A percentile compares a stretch with the other conserved stretches of the same genome.
These are phyloP conservation scores for Solanum chmielewskii DNA, from an alignment of 257 asterid species.

Conservation along the genomic window DNA sequence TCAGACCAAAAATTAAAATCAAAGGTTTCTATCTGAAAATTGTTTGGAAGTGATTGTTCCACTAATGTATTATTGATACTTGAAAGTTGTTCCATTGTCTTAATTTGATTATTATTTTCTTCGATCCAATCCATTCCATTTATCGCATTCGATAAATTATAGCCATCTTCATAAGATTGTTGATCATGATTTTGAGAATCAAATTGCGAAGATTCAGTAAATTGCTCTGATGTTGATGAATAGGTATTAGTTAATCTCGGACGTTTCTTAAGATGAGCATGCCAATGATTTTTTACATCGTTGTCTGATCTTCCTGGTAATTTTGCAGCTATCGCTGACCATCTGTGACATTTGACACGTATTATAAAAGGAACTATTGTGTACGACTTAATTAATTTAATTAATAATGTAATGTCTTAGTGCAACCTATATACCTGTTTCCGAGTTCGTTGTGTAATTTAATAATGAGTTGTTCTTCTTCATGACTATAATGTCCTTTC, in stretches of 20 bases:
- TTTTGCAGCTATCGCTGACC: not conserved
- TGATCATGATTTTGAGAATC: not conserved
- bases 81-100: not conserved
- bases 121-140: not conserved
- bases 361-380: not conserved
- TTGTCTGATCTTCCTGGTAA: constrained; percentile 28
- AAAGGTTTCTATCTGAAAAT: not conserved
- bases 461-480: constrained; percentile 32
- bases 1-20: constrained; percentile 11
- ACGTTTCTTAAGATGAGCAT: constrained; percentile 29
- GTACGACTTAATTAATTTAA: not conserved
- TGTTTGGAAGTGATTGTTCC: not conserved
- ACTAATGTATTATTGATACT: not conserved
- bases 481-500: constrained; percentile 23
- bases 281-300: constrained; percentile 43
- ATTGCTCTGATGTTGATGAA: not conserved
- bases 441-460: constrained; percentile 30
- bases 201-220: not conserved
- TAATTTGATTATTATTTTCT: not conserved
- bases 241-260: not conserved
- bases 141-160: not conserved
- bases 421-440: constrained; percentile 15
- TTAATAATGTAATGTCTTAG: not conserved
- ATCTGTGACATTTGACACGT: not conserved
- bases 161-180: not conserved